Evolutionary conservation across 257 asterid genomes (phyloP).

Genomic region (Scutellaria galericulata): DNA sequence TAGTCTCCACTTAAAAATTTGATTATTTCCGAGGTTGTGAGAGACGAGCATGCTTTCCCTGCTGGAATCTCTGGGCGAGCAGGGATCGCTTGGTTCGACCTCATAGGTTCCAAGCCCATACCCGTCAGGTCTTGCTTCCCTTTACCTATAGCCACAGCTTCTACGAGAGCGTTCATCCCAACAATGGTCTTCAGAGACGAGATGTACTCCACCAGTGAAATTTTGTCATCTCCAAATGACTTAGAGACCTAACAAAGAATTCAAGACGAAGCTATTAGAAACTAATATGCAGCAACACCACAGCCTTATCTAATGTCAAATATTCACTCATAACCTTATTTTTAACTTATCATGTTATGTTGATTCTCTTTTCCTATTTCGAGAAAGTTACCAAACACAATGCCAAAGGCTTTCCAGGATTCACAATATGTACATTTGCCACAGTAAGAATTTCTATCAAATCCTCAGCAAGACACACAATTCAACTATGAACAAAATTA

Average conservation of each 20-base stretch:
- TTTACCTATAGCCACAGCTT: conserved; percentile 72
- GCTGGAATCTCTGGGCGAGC: conserved; percentile 67
- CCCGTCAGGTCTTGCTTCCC: conserved; percentile 75
- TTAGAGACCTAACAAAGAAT: conserved; percentile 54
- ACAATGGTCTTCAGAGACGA: conserved; percentile 60
- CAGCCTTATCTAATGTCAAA: background rate
- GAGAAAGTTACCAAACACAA: background rate
- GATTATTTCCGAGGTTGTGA: conserved; percentile 61
- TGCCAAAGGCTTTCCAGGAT: background rate
- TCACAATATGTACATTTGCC: background rate
- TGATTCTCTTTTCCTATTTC: background rate
- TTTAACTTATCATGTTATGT: background rate
- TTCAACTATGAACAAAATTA: conserved; percentile 5
- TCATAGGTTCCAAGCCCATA: conserved; percentile 56
- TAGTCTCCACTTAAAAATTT: conserved; percentile 71
- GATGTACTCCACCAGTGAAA: conserved; percentile 59
- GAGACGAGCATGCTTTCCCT: conserved; percentile 75
- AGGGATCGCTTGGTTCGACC: conserved; percentile 46
- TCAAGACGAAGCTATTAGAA: conserved; percentile 5
- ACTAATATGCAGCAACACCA: conserved; percentile 9
- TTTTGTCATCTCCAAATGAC: conserved; percentile 57
- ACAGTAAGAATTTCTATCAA: background rate
- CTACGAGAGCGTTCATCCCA: conserved; percentile 59
- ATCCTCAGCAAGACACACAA: too few relatives aligned
- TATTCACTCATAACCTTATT: background rate